Evolutionary conservation across 177 flowering plant genomes (phyloP).

Genomic region (Vitis hybrid): DNA sequence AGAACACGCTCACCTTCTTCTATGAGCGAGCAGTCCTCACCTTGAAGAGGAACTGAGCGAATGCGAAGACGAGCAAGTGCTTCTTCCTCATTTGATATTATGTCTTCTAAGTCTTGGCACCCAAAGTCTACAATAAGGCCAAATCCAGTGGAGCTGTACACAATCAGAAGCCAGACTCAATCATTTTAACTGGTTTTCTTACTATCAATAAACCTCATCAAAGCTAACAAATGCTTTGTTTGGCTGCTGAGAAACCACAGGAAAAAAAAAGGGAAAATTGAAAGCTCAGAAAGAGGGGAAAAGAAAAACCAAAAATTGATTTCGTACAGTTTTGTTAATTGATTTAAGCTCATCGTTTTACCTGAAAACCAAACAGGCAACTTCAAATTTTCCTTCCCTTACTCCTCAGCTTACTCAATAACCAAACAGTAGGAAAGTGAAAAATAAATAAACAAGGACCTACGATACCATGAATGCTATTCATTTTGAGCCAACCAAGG

Average conservation of each 20-base stretch:
- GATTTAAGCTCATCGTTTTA: too few species aligned
- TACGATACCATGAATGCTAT: too few species aligned
- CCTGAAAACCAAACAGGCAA: too few species aligned
- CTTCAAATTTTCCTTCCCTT: too few species aligned
- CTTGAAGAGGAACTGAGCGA: conserved; percentile 40
- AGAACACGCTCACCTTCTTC: conserved; percentile 42
- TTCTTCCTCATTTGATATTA: conserved; percentile 28
- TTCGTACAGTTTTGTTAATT: too few species aligned
- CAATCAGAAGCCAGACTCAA: background rate
- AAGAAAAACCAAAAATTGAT: too few species aligned
- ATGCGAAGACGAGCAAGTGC: conserved; percentile 27
- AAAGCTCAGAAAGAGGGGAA: too few species aligned
- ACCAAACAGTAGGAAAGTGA: too few species aligned
- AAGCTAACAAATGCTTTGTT: background rate
- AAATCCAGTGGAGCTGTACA: conserved; percentile 25
- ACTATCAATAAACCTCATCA: background rate
- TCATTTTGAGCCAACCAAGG: too few species aligned
- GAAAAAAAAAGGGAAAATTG: background rate
- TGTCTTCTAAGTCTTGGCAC: conserved; percentile 15
- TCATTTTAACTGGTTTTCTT: background rate
- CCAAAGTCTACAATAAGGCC: conserved; percentile 32
- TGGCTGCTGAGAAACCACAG: background rate
- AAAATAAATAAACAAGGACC: too few species aligned
- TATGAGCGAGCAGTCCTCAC: conserved; percentile 34
- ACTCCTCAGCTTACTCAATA: too few species aligned